Base-by-base conservation (phyloP, 2,329 filamentous ascomycete genomes). In the Diaporthe batatas region DNA sequence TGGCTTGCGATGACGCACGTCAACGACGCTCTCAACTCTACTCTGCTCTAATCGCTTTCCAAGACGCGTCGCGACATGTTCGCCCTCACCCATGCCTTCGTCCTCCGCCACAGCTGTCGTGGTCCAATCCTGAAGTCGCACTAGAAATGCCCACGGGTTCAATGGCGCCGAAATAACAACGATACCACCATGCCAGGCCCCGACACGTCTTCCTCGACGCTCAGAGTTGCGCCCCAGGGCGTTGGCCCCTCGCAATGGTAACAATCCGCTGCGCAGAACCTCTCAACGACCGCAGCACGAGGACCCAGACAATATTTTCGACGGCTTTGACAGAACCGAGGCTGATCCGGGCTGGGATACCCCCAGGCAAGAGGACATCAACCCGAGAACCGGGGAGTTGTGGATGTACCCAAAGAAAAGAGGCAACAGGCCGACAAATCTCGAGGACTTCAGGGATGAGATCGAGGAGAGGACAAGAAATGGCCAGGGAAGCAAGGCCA, bases 401-500 rank as follows among this genome's bases (percentile, higher is more conserved):
- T 72, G 65, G 73, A 21, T n/a, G 18, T 74, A 59, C 16, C 73
- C 70, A 23, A 74, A 72, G 73, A 70, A 21, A 14, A 21, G 44
- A 47, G 29, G 44, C 65, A 47, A 47, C 3, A 18, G 34, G 8
- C 44, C 44, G 23, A 72, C 70, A 18, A 72, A 74, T 29, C 73
- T 70, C 16, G 65, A 67, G 14, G 49, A 70, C 1, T 74, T 74
- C 58, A 72, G 36, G 39, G 53, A 68, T 6, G 65, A 72, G 34
- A 74, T 72, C 34, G 36, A 57, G 42, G 51, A 72, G 34, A 68
- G 65, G 42, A 70, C 73, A 3, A 72, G 32, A 21, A 70, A 67
- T 47, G 67, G 67, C 16, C 65, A 72, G n/a, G 73, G 73, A 1
- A 68, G 67, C 70, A 68, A 74, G 36, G 67, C 73, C 3, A 72